Base-by-base conservation (phyloP, 1,284 basidiomycete species). In the Ceratobasidium sp. region DNA sequence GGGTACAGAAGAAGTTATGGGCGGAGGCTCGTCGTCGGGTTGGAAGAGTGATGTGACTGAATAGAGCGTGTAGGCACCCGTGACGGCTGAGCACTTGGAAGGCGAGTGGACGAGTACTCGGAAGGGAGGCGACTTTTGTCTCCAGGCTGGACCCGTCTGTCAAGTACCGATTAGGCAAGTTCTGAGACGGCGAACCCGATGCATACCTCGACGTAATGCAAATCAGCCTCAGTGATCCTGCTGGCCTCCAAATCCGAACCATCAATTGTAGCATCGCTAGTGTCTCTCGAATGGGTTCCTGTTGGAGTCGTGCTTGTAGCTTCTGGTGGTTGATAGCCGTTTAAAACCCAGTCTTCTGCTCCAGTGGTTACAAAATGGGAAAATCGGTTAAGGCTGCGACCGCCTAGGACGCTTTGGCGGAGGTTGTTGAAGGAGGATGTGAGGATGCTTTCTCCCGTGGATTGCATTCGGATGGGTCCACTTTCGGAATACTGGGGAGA, bases 341-440 rank as follows among this genome's bases (percentile, higher is more conserved):
- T 88, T 22, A 93, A 84, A 5, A 93, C 85, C 83, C 89, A 94
- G 74, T 90, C 90, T 80, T 95, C 93, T 7, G 92, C 93, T 49
- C 93, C 93, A 76, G 89, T 92, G 0, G 91, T 92, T 24, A 95
- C 93, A 80, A 94, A 95, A 76, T 86, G 89, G 0, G 91, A 92
- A 82, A 94, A 95, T 22, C 93, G 86, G 80, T 95, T 94, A 74
- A 94, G 82, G 63, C 87, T 88, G 81, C 89, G 92, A 5, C 92
- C 91, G 29, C 92, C 89, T 0, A 94, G 86, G 0, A 94, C 83
- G 76, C 88, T 90, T 62, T 88, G 86, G 5, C 89, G 84, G 78
- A 92, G 90, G 81, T 87, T 91, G 1, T 91, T 75, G 31, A 79
- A 76, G 41, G 76, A 89, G 77, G 91, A 88, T 75, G 90, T 73